A percentile compares a stretch with the other conserved stretches of the same genome.
These are phyloP conservation scores for Ceratocystiopsis sp. DNA, from an alignment of 2,329 filamentous ascomycete species.

Conservation along the genomic window DNA sequence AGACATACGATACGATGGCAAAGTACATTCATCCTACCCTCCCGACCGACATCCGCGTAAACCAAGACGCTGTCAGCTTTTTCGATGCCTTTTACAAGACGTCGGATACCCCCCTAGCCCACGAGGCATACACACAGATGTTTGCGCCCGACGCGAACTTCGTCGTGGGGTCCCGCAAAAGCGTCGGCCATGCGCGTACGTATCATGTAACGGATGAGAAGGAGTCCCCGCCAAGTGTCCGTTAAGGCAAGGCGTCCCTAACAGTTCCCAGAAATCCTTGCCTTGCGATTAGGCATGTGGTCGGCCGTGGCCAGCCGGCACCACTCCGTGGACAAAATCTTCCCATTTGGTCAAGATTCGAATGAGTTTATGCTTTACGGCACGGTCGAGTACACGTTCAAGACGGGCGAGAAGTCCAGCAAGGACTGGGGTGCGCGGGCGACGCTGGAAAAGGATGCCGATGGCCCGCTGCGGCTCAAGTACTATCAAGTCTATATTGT, in stretches of 20 bases:
- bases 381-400: conserved; percentile 13
- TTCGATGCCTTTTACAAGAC: conserved; percentile 15
- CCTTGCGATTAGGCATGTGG: conserved; percentile 16
- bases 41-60: conserved; percentile 8
- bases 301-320: conserved; percentile 12
- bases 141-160: conserved; percentile 16
- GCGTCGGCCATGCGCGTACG: conserved; percentile 13
- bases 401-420: conserved; percentile 13
- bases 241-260: not conserved
- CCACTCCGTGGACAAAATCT: conserved; percentile 16
- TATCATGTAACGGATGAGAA: too few species aligned
- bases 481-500: conserved; percentile 39
- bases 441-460: conserved; percentile 27
- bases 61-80: conserved; percentile 12
- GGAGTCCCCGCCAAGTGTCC: not conserved
- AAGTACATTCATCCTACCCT: conserved; percentile 1
- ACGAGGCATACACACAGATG: conserved; percentile 14
- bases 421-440: conserved; percentile 39
- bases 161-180: conserved; percentile 14
- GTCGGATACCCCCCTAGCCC: conserved; percentile 15
- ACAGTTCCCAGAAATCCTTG: conserved; percentile 13
- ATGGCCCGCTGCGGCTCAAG: conserved; percentile 33
- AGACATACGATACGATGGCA: conserved; percentile 2
- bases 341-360: conserved; percentile 13
- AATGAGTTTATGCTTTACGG: conserved; percentile 19